Conservation (phyloP, 768 basidiomycete genomes). For the Leucogyrophana mollusca region DNA sequence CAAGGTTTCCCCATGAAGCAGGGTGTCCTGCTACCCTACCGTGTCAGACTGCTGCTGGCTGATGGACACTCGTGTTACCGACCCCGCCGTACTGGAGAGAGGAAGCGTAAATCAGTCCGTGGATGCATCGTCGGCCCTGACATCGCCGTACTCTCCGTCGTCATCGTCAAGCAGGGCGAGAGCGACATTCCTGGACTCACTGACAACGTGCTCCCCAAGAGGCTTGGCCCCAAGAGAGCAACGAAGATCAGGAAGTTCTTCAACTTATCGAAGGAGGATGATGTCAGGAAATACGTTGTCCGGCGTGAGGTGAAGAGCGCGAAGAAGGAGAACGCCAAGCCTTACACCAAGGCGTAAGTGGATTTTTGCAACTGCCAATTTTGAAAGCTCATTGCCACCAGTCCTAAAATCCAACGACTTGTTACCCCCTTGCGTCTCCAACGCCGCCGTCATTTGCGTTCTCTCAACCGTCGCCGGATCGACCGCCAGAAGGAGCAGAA, state of each 20-base stretch:
- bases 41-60: slow-evolving; percentile 89
- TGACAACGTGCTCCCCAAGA: slow-evolving; percentile 89
- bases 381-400: slow-evolving; percentile 24
- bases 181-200: slow-evolving; percentile 88
- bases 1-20: slow-evolving; percentile 99
- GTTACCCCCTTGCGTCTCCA: slow-evolving; percentile 95
- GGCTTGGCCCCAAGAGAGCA: slow-evolving; percentile 95
- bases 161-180: slow-evolving; percentile 97
- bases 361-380: background rate
- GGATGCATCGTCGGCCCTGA: slow-evolving; percentile 98
- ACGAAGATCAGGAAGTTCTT: slow-evolving; percentile 98
- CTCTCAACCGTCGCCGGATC: slow-evolving; percentile 84
- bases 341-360: slow-evolving; percentile 94
- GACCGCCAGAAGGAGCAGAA: slow-evolving; percentile 96
- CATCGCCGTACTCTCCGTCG: slow-evolving; percentile 90
- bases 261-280: slow-evolving; percentile 96
- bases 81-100: slow-evolving; percentile 86
- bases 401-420: slow-evolving; percentile 96
- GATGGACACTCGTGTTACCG: slow-evolving; percentile 99
- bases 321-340: slow-evolving; percentile 90
- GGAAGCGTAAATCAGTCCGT: slow-evolving; percentile 98
- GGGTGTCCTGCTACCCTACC: slow-evolving; percentile 92
- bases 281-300: slow-evolving; percentile 97
- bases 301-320: slow-evolving; percentile 83
- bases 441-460: slow-evolving; percentile 88